Conservation (phyloP, 768 basidiomycete genomes). For the Pleurotus salmoneostramineus region DNA sequence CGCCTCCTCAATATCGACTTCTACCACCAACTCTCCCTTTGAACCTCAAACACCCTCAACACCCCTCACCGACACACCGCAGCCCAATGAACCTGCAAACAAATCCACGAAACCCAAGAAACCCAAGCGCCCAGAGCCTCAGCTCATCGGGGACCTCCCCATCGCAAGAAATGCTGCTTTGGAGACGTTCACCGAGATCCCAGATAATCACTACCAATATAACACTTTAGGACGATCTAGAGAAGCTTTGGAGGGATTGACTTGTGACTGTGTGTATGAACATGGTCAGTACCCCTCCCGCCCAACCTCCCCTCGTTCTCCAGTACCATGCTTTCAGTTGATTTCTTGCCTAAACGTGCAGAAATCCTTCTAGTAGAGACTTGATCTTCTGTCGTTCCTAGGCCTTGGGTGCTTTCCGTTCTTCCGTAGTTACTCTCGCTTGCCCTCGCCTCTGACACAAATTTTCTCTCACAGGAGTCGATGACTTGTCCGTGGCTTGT, state of each 20-base stretch:
- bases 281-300: conserved; percentile 56
- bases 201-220: conserved; percentile 83
- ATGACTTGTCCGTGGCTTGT: conserved; percentile 68
- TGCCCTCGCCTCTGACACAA: conserved; percentile 17
- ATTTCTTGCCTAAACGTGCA: background rate
- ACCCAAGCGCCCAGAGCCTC: conserved; percentile 33
- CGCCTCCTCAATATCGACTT: conserved; percentile 27
- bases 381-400: background rate
- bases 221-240: conserved; percentile 82
- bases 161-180: conserved; percentile 71
- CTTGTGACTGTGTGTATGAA: conserved; percentile 88
- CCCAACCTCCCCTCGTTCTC: background rate
- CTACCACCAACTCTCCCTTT: conserved; percentile 26
- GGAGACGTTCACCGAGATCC: conserved; percentile 68
- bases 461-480: conserved; percentile 41
- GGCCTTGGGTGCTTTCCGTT: background rate
- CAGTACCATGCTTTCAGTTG: background rate
- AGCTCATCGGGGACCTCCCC: conserved; percentile 81
- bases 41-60: conserved; percentile 38
- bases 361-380: background rate
- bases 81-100: background rate
- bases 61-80: conserved; percentile 20
- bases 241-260: conserved; percentile 89
- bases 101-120: conserved; percentile 27
- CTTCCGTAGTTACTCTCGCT: background rate